Evolutionary conservation across 305 asterid species (phyloP).

Genomic region (Fraxinus xanthoxyloides): DNA sequence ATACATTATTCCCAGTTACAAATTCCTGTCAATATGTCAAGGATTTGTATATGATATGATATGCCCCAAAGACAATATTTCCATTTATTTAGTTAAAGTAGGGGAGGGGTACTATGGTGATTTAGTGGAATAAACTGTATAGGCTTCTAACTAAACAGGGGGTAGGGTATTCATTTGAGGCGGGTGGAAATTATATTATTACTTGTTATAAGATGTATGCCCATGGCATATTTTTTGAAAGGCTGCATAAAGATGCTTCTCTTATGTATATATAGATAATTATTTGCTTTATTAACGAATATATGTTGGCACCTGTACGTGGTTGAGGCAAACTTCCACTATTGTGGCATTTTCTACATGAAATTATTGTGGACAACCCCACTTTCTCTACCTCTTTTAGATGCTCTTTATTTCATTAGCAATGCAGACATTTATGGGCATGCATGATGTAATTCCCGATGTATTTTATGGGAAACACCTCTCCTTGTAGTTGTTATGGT

Average conservation of each 20-base stretch:
- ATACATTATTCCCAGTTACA: background rate
- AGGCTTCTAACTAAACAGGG: background rate
- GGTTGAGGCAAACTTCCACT: background rate
- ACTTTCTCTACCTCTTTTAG: background rate
- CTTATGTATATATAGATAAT: background rate
- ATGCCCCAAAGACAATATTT: background rate
- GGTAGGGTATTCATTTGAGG: background rate
- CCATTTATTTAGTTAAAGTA: background rate
- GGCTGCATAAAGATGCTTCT: background rate
- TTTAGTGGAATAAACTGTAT: background rate
- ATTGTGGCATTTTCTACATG: background rate
- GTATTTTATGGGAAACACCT: background rate
- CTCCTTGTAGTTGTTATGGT: constrained; percentile 1
- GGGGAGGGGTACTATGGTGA: background rate
- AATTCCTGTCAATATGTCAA: background rate
- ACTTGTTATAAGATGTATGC: background rate
- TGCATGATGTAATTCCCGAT: background rate
- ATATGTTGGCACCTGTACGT: background rate
- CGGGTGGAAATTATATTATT: background rate
- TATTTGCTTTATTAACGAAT: background rate
- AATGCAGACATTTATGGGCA: background rate
- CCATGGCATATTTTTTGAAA: background rate
- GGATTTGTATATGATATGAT: background rate
- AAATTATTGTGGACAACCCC: background rate
- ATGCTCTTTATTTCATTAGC: background rate